phyloP scores from a whole-genome alignment of 495 filamentous ascomycete species.

The Glarea lozoyensis region DNA sequence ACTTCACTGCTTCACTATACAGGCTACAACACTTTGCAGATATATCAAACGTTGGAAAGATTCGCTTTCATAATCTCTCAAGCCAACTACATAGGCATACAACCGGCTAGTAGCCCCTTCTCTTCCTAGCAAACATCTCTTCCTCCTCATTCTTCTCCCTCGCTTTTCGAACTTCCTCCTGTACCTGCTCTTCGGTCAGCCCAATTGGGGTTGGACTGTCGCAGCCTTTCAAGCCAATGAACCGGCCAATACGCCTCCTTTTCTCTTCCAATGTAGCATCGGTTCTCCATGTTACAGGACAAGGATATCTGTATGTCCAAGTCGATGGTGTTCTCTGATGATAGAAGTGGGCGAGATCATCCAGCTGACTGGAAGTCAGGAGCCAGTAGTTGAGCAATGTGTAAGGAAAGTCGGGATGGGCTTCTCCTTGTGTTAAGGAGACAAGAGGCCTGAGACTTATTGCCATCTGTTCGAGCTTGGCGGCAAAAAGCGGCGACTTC shows the following conservation, averaged over 20 bases:
- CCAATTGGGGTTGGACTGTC: slow-evolving; percentile 33
- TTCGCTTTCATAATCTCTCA: too few relatives aligned
- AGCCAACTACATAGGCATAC: too few relatives aligned
- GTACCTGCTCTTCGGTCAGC: slow-evolving; percentile 18
- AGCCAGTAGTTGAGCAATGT: slow-evolving; percentile 66
- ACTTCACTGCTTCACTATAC: too few relatives aligned
- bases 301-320: slow-evolving; percentile 49
- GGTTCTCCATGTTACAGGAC: slow-evolving; percentile 27
- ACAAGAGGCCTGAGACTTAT: slow-evolving; percentile 46
- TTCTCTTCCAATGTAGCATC: slow-evolving; percentile 38
- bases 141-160: slow-evolving; percentile 24
- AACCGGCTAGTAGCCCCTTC: too few relatives aligned
- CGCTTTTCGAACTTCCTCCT: slow-evolving; percentile 29
- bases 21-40: too few relatives aligned
- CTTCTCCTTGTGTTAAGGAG: slow-evolving; percentile 44
- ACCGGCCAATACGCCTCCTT: slow-evolving; percentile 50
- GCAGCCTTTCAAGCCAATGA: slow-evolving; percentile 59
- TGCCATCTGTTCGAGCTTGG: slow-evolving; percentile 17
- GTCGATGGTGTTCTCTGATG: slow-evolving; percentile 59
- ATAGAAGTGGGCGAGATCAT: slow-evolving; percentile 64
- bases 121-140: slow-evolving; percentile 30
- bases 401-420: slow-evolving; percentile 57
- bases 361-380: slow-evolving; percentile 60
- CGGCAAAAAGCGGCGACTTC: slow-evolving; percentile 4
- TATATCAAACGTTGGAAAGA: too few relatives aligned